Conservation (phyloP, 208 protist genomes). For the Strigomonas oncopelti region DNA sequence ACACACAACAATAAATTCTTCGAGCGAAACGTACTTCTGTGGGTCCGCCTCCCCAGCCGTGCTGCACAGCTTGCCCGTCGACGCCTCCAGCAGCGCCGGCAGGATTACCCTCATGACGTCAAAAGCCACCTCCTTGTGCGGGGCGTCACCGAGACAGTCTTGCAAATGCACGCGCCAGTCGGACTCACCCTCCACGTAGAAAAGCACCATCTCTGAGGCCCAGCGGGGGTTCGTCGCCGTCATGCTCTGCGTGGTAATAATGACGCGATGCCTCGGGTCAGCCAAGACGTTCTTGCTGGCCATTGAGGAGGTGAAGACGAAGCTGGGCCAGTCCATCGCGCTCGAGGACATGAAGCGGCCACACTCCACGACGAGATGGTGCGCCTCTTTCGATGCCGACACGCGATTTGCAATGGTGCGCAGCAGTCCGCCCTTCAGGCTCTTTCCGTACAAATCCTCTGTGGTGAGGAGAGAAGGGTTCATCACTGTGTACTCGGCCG, state of each 20-base stretch:
- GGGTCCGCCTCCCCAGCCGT: background rate
- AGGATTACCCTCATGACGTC: conserved; percentile 40
- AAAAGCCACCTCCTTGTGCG: conserved; percentile 23
- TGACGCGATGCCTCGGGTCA: conserved; percentile 18
- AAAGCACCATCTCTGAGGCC: conserved; percentile 41
- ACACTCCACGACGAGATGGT: conserved; percentile 49
- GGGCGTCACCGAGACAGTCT: conserved; percentile 24
- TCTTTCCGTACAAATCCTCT: conserved; percentile 66
- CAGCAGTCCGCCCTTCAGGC: conserved; percentile 31
- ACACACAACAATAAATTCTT: conserved; percentile 23
- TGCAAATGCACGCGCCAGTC: conserved; percentile 45
- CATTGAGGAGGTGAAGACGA: background rate
- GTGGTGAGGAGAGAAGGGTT: conserved; percentile 52
- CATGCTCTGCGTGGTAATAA: conserved; percentile 32
- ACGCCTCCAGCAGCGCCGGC: conserved; percentile 14
- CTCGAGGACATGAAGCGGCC: conserved; percentile 12
- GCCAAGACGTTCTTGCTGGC: background rate
- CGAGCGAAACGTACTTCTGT: background rate
- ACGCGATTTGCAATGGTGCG: conserved; percentile 29
- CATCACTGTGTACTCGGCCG: conserved; percentile 36
- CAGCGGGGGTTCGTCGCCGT: conserved; percentile 29
- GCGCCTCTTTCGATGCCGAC: conserved; percentile 13
- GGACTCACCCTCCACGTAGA: conserved; percentile 25
- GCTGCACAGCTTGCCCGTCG: background rate
- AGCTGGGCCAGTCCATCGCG: background rate